These are phyloP conservation scores for Plasmodium yoelii DNA, from an alignment of 169 alveolate species.

Conservation along the genomic window DNA sequence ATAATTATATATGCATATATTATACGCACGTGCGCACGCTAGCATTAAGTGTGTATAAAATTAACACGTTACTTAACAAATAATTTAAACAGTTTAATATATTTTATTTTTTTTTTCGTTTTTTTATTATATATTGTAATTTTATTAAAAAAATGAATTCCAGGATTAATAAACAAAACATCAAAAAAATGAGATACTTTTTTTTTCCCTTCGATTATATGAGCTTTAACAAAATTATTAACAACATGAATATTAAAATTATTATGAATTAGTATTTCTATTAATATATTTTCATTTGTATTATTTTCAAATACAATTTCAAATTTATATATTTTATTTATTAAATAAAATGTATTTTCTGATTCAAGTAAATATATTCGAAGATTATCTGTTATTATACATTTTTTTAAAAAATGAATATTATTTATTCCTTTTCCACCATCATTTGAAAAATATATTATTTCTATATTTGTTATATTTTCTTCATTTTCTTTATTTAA, in stretches of 20 bases:
- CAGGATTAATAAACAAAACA: conserved; percentile 68
- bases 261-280: conserved; percentile 63
- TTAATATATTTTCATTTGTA: conserved; percentile 25
- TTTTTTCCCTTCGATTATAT: conserved; percentile 44
- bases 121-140: conserved; percentile 57
- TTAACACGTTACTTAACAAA: conserved; percentile 29
- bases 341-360: conserved; percentile 26
- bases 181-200: conserved; percentile 68
- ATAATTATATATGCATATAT: not conserved
- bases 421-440: conserved; percentile 68
- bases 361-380: conserved; percentile 39
- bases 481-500: conserved; percentile 30
- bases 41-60: not conserved
- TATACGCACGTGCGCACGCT: conserved; percentile 8
- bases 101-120: conserved; percentile 58
- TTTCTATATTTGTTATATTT: conserved; percentile 66
- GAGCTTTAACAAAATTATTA: conserved; percentile 62
- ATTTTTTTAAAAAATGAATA: conserved; percentile 58
- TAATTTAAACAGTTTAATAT: conserved; percentile 43
- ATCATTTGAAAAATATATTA: conserved; percentile 35
- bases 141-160: conserved; percentile 72
- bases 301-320: conserved; percentile 74
- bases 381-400: conserved; percentile 36
- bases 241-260: conserved; percentile 63
- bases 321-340: conserved; percentile 55